Evolutionary conservation across 106 monocot genomes (phyloP), one percentile per base, ranked within the genome.

Genomic region (Posidonia australis): DNA sequence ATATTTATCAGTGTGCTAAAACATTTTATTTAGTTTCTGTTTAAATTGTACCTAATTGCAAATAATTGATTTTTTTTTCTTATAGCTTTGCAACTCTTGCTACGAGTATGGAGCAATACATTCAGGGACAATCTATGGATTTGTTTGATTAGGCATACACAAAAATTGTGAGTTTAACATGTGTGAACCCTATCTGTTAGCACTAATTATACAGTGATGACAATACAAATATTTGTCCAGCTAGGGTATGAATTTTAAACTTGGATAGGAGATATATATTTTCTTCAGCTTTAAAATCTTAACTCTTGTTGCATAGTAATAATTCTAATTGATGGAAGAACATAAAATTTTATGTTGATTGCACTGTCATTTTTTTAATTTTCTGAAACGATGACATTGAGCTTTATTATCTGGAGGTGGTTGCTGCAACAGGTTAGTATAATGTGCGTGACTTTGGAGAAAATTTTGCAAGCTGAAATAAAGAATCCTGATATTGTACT

Each of bases 91-190:
- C 96, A 59, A 84, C 78, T 64, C 90, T 96, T 62, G 96, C 90
- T 27, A 84, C 90, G 55, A 83, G 96, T 5, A 96, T 96, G 90
- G 96, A 96, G 65, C 96, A 83, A 63, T 96, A 96, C n/a, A n/a
- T n/a, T n/a, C n/a, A n/a, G n/a, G n/a, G n/a, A n/a, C n/a, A n/a
- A n/a, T n/a, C n/a, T n/a, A n/a, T n/a, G n/a, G n/a, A n/a, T n/a
- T n/a, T n/a, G n/a, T n/a, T n/a, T n/a, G n/a, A n/a, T n/a, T n/a
- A n/a, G n/a, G n/a, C n/a, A n/a, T n/a, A n/a, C n/a, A n/a, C n/a
- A n/a, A n/a, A n/a, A n/a, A n/a, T n/a, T n/a, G n/a, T n/a, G n/a
- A n/a, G n/a, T n/a, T n/a, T n/a, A n/a, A n/a, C n/a, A n/a, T n/a
- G n/a, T n/a, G 7, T 20, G 19, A 10, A 23, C 23, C 23, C 12